Conservation (phyloP, 768 basidiomycete species). For the Kwoniella shandongensis region DNA sequence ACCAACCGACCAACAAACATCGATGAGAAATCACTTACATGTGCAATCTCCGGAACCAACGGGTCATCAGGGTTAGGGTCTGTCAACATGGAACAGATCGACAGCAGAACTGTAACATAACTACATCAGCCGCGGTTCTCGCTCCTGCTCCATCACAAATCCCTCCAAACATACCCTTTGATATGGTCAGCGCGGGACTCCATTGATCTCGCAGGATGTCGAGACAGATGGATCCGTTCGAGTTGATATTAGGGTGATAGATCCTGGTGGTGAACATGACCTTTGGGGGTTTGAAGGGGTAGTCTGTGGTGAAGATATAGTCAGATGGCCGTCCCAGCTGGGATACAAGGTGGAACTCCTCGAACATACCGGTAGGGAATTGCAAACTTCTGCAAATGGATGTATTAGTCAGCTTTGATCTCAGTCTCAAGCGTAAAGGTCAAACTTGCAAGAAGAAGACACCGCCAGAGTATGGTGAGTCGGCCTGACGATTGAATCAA, state of each 20-base stretch:
- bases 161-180: constrained; percentile 70
- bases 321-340: not conserved
- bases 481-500: constrained; percentile 63
- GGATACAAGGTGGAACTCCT: too few relatives aligned
- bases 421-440: not conserved
- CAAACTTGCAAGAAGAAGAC: constrained; percentile 75
- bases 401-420: not conserved
- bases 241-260: constrained; percentile 99
- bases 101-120: constrained; percentile 76
- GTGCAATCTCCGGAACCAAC: constrained; percentile 96
- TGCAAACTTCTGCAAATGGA: constrained; percentile 39
- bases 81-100: constrained; percentile 98
- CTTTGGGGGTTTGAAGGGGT: constrained; percentile 99
- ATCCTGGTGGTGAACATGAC: constrained; percentile 99
- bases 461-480: constrained; percentile 97
- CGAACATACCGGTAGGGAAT: constrained; percentile 53
- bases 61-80: constrained; percentile 99
- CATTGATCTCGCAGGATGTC: constrained; percentile 99
- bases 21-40: constrained; percentile 54
- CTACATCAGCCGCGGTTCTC: too few relatives aligned
- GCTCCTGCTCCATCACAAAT: not conserved
- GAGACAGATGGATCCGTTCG: constrained; percentile 97
- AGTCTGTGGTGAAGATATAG: constrained; percentile 71
- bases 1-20: not conserved
- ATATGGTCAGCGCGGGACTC: constrained; percentile 98